Conservation (phyloP, 2,329 filamentous ascomycete species). For the Ascochyta viciae-villosae region DNA sequence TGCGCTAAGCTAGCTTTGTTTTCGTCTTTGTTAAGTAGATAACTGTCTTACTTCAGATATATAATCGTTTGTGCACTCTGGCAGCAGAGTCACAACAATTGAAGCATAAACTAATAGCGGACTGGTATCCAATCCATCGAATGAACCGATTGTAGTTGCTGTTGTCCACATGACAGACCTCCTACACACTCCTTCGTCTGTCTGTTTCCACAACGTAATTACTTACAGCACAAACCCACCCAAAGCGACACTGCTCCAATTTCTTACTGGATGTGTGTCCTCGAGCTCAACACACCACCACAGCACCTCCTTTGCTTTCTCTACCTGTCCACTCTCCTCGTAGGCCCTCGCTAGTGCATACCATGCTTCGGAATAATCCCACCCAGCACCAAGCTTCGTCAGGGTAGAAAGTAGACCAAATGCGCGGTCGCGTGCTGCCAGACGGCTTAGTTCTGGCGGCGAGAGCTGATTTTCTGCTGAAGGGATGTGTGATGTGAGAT, state of each 20-base stretch:
- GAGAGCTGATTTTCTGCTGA: conserved; percentile 53
- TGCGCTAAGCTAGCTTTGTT: no score
- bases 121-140: background rate
- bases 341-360: conserved; percentile 85
- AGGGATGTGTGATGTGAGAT: conserved; percentile 60
- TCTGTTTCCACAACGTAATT: background rate
- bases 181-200: background rate
- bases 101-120: background rate
- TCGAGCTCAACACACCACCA: conserved; percentile 99
- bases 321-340: conserved; percentile 82
- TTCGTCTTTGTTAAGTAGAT: no score
- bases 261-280: conserved; percentile 78
- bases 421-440: conserved; percentile 89
- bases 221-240: conserved; percentile 43
- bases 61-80: no score
- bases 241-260: conserved; percentile 72
- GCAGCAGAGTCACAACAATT: background rate
- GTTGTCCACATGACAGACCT: background rate
- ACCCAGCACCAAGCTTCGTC: conserved; percentile 84
- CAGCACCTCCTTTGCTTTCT: conserved; percentile 88
- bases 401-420: conserved; percentile 81
- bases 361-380: conserved; percentile 95
- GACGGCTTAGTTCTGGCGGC: conserved; percentile 76
- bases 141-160: background rate
- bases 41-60: no score